These are phyloP conservation scores for Sesbania bispinosa DNA, from an alignment of 306 rosid genomes.

Conservation along the genomic window DNA sequence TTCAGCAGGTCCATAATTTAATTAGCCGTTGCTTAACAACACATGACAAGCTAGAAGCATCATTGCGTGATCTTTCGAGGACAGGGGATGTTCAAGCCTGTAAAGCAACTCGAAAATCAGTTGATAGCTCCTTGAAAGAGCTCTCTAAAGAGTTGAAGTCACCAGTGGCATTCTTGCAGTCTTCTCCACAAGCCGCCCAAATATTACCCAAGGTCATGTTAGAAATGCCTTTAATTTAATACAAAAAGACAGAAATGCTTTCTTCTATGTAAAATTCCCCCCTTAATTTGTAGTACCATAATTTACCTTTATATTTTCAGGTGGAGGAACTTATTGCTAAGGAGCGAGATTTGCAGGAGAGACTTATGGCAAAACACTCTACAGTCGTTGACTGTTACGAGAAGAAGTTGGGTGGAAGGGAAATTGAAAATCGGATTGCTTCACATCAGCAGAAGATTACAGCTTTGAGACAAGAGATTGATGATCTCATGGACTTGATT, in stretches of 20 bases:
- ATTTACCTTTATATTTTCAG: conserved; percentile 36
- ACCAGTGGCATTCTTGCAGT: conserved; percentile 60
- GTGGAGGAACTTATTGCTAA: conserved; percentile 82
- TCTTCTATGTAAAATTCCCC: conserved; percentile 9
- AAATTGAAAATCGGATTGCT: conserved; percentile 86
- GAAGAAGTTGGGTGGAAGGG: conserved; percentile 84
- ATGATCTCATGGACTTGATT: conserved; percentile 73
- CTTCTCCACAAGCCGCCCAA: conserved; percentile 75
- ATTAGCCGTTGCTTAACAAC: conserved; percentile 59
- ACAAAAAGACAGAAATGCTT: neutral
- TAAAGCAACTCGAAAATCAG: conserved; percentile 87
- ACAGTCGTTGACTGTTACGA: conserved; percentile 86
- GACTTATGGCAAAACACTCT: conserved; percentile 68
- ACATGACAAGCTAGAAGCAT: conserved; percentile 83
- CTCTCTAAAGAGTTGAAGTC: conserved; percentile 81
- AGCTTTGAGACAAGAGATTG: conserved; percentile 75
- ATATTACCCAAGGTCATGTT: conserved; percentile 73
- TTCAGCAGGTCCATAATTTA: conserved; percentile 55
- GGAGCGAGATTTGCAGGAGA: conserved; percentile 90
- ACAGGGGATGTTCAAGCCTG: conserved; percentile 86
- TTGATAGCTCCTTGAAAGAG: conserved; percentile 79
- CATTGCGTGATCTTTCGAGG: conserved; percentile 83
- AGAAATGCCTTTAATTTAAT: neutral
- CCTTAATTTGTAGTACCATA: neutral
- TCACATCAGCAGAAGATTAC: conserved; percentile 69